Base-by-base conservation (phyloP, 495 filamentous ascomycete genomes). In the Hyaloscypha hepaticicola region DNA sequence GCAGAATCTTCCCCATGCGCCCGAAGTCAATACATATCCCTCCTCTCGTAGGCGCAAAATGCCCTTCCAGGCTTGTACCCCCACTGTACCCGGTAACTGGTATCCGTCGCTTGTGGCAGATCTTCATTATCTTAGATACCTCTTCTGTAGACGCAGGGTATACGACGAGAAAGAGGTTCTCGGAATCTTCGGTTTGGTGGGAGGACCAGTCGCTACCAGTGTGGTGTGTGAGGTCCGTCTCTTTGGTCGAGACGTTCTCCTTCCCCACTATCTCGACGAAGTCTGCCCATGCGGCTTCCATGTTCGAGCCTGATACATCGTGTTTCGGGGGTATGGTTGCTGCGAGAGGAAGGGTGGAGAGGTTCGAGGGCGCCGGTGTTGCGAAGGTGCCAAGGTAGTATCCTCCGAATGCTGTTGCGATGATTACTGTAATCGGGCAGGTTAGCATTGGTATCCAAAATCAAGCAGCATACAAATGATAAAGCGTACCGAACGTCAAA, bases 281-380 rank as follows among this genome's bases (percentile, higher is more conserved):
- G 74, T 99, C 95, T 5, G 88, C 80, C 95, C 96, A 99, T 3
- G 94, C 91, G 9, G 96, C 92, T 77, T 98, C 88, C 45, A 98
- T 84, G 70, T 93, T 95, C 21, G 85, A 80, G 57, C 82, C 84
- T 31, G 86, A 83, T 55, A 86, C 82, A 70, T 97, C 85, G 72
- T 96, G 91, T 63, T 79, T 77, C 0, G 89, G 90, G 0, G 86
- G 76, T 5, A 76, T 79, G 25, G 87, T 76, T 27, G 83, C 79
- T 48, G 74, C 73, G 22, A 98, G 85, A 5, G 89, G 82, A 0
- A 84, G 77, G n/a, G 93, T 96, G 16, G 96, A 97, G 9, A 82
- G 74, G 8, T 82, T 80, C 4, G 90, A 83, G 3, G 82, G 77
- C n/a, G 81, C 77, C 9, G 82, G 78, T 2, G 85, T 83, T 58